These are phyloP conservation scores for Cryptosporidium ryanae DNA, from an alignment of 169 alveolate genomes.

Conservation along the genomic window DNA sequence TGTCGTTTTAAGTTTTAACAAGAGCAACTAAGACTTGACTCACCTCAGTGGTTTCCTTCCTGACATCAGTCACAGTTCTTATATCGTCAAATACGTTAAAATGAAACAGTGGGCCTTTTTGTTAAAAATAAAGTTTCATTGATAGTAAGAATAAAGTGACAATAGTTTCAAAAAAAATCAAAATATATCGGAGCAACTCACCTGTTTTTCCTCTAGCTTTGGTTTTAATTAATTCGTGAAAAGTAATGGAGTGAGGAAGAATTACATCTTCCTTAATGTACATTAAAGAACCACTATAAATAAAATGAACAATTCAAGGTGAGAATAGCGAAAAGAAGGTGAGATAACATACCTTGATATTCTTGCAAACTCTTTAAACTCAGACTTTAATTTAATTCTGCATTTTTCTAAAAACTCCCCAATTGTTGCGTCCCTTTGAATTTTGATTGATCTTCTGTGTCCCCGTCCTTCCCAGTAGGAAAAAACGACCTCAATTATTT, in stretches of 20 bases:
- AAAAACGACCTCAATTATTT: slow-evolving; percentile 77
- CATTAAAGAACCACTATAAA: slow-evolving; percentile 75
- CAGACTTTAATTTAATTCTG: slow-evolving; percentile 74
- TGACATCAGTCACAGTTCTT: slow-evolving; percentile 71
- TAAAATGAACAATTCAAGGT: background rate
- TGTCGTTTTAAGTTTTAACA: background rate
- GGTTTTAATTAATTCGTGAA: slow-evolving; percentile 79
- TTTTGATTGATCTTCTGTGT: slow-evolving; percentile 76
- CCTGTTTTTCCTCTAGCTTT: slow-evolving; percentile 83
- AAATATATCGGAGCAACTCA: background rate
- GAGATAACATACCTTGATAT: slow-evolving; percentile 56
- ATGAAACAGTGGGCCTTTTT: slow-evolving; percentile 77
- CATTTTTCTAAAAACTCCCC: slow-evolving; percentile 78
- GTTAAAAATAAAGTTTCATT: background rate
- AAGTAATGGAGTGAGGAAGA: slow-evolving; percentile 80
- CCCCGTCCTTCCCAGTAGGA: slow-evolving; percentile 83
- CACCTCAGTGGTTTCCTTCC: slow-evolving; percentile 77
- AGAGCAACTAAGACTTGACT: background rate
- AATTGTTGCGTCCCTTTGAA: slow-evolving; percentile 72
- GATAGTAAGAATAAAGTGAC: background rate
- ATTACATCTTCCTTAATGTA: slow-evolving; percentile 83
- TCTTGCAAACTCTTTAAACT: slow-evolving; percentile 71
- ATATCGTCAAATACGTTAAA: slow-evolving; percentile 80
- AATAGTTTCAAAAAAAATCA: background rate
- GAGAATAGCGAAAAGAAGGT: background rate